Percentiles rank a stretch among this genome's conserved stretches.
These are phyloP conservation scores for Rhizopogon rudus DNA, from an alignment of 768 basidiomycete genomes.

Conservation along the genomic window DNA sequence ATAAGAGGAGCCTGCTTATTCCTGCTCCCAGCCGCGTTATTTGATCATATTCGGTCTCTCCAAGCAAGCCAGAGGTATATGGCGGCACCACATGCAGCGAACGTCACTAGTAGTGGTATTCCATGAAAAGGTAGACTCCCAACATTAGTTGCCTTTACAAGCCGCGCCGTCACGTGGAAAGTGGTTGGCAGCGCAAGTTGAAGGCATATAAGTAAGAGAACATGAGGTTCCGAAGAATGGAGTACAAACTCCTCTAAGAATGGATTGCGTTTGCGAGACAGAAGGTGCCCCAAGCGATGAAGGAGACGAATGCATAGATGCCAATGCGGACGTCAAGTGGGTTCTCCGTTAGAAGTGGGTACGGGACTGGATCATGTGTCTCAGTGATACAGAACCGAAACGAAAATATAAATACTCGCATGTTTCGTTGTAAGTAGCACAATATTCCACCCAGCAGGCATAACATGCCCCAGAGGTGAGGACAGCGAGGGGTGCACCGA, in stretches of 20 bases:
- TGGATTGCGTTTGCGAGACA: conserved; percentile 57
- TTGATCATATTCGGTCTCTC: conserved; percentile 46
- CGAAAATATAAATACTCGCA: conserved; percentile 40
- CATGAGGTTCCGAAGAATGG: conserved; percentile 70
- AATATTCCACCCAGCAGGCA: conserved; percentile 61
- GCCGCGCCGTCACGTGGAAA: conserved; percentile 32
- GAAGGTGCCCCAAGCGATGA: conserved; percentile 53
- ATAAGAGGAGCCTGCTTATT: not conserved
- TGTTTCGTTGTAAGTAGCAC: conserved; percentile 50
- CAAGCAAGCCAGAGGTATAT: conserved; percentile 58
- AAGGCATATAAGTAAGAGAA: conserved; percentile 82
- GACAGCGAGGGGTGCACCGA: conserved; percentile 11
- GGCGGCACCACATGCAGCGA: conserved; percentile 39
- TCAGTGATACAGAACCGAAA: conserved; percentile 1
- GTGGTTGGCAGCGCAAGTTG: conserved; percentile 43
- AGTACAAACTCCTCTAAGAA: conserved; percentile 10
- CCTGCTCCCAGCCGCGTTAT: not conserved
- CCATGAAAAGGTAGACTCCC: conserved; percentile 61
- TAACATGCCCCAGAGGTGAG: conserved; percentile 43
- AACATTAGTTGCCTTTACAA: conserved; percentile 60
- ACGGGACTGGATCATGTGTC: conserved; percentile 51
- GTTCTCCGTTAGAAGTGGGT: conserved; percentile 74
- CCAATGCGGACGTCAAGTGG: conserved; percentile 42
- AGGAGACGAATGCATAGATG: conserved; percentile 54
- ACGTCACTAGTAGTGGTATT: conserved; percentile 31